Conservation (phyloP, 2,329 filamentous ascomycete genomes). For the Penicillium polonicum region DNA sequence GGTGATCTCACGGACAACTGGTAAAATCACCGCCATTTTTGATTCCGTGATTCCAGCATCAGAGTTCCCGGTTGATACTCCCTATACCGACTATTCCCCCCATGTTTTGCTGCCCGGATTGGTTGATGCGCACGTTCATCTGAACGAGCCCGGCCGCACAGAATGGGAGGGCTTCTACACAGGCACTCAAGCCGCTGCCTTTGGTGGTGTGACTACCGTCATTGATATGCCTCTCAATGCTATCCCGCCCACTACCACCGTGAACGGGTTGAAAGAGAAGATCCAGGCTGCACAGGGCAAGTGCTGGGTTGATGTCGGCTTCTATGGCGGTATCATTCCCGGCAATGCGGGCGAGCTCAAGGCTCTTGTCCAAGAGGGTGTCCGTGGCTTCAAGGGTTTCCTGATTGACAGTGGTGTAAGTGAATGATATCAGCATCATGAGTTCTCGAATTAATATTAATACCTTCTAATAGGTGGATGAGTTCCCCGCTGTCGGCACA, state of each 20-base stretch:
- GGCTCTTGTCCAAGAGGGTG: conserved; percentile 77
- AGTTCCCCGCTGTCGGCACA: conserved; percentile 88
- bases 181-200: conserved; percentile 88
- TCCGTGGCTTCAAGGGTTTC: conserved; percentile 96
- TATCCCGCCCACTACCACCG: conserved; percentile 91
- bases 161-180: conserved; percentile 99
- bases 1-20: conserved; percentile 70
- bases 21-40: conserved; percentile 78
- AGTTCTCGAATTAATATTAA: conserved; percentile 15
- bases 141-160: conserved; percentile 93
- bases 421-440: conserved; percentile 18
- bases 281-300: conserved; percentile 77
- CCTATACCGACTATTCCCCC: conserved; percentile 82
- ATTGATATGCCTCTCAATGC: conserved; percentile 98
- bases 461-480: conserved; percentile 66
- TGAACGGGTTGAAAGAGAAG: conserved; percentile 80
- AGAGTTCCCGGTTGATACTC: conserved; percentile 68
- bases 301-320: conserved; percentile 98
- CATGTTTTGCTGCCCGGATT: conserved; percentile 83
- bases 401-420: conserved; percentile 92
- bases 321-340: conserved; percentile 92
- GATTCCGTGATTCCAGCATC: conserved; percentile 71
- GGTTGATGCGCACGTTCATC: conserved; percentile 94
- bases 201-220: conserved; percentile 93
- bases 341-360: conserved; percentile 80